phyloP scores from a whole-genome alignment of 257 asterid species.

The Capsicum chinense region DNA sequence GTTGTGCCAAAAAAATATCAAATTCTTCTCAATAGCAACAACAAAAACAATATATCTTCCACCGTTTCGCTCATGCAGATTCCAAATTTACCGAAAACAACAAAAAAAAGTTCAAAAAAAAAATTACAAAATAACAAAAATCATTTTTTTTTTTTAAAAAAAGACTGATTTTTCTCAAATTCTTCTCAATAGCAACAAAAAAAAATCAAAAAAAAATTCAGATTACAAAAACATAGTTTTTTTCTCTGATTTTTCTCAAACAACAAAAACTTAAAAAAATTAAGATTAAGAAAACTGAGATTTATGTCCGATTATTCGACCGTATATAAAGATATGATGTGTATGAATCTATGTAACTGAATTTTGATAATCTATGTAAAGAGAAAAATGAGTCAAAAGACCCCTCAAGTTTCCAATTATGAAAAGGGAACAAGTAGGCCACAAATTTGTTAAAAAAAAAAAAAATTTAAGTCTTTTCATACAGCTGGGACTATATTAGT shows the following conservation, averaged over 20 bases:
- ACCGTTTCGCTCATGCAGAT: slow-evolving; percentile 57
- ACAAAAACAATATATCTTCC: slow-evolving; percentile 45
- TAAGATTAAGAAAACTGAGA: background rate
- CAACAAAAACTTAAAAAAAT: background rate
- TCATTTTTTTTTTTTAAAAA: background rate
- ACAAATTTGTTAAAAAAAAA: too few species aligned
- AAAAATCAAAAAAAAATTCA: background rate
- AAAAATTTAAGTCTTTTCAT: too few species aligned
- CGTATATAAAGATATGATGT: background rate
- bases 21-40: slow-evolving; percentile 36
- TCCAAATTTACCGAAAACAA: background rate
- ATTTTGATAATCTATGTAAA: background rate
- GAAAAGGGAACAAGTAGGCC: too few species aligned
- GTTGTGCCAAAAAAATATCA: slow-evolving; percentile 51
- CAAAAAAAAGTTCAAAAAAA: background rate
- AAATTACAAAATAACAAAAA: background rate
- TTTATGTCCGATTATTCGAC: background rate
- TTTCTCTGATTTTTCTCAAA: slow-evolving; percentile 19
- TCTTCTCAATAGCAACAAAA: slow-evolving; percentile 32
- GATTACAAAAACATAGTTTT: background rate
- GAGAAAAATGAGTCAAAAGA: too few species aligned
- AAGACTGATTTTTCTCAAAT: background rate
- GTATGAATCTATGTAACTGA: background rate
- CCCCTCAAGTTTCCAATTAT: too few species aligned
- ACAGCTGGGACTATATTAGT: too few species aligned